Evolutionary conservation across 331 rosid genomes (phyloP).

Genomic region (Prunus yedoensis): DNA sequence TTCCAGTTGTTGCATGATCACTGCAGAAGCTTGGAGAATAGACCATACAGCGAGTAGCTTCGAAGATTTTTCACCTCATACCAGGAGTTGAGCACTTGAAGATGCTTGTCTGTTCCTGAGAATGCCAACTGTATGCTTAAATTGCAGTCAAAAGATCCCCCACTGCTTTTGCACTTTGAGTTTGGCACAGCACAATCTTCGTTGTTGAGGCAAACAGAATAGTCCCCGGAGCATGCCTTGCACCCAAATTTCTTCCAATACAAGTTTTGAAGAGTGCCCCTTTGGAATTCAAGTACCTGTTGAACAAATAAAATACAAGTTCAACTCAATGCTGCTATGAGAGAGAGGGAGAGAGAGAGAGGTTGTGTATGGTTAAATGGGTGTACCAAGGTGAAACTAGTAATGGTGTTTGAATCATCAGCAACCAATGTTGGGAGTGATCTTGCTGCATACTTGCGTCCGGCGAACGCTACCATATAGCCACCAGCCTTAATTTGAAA

Average conservation of each 20-base stretch:
- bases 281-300: constrained; percentile 78
- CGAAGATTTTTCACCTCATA: constrained; percentile 65
- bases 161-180: constrained; percentile 50
- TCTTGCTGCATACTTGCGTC: constrained; percentile 88
- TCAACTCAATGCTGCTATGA: not conserved
- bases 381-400: constrained; percentile 79
- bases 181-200: constrained; percentile 74
- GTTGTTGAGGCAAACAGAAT: constrained; percentile 54
- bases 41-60: constrained; percentile 58
- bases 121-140: constrained; percentile 69
- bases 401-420: constrained; percentile 55
- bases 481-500: constrained; percentile 46
- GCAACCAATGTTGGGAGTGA: constrained; percentile 65
- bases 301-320: constrained; percentile 6
- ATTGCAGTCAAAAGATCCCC: constrained; percentile 53
- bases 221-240: constrained; percentile 41
- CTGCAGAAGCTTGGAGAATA: constrained; percentile 43
- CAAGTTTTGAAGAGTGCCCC: constrained; percentile 72
- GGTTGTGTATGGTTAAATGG: not conserved
- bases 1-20: not conserved
- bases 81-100: constrained; percentile 79
- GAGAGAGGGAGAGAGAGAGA: not conserved
- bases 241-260: constrained; percentile 86
- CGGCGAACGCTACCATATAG: constrained; percentile 91
- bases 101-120: constrained; percentile 82